Evolutionary conservation across 2,329 filamentous ascomycete genomes (phyloP).

Genomic region (Geosmithia morbida): DNA sequence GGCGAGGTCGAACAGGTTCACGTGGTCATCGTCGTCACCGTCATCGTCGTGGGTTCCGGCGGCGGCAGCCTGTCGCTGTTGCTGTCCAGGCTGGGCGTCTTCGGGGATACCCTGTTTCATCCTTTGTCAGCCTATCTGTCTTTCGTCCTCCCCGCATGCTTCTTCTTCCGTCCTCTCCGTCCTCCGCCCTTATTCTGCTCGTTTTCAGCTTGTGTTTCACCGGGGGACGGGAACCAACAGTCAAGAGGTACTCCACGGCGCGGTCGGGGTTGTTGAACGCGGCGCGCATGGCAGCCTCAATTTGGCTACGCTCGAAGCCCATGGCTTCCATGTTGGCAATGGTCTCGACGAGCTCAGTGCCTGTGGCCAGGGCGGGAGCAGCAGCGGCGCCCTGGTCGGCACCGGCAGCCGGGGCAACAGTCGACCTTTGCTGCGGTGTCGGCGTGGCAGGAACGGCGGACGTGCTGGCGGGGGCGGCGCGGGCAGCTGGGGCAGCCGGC

Average conservation of each 20-base stretch:
- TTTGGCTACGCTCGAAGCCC: constrained; percentile 81
- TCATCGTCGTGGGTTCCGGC: constrained; percentile 22
- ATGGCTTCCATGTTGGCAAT: constrained; percentile 93
- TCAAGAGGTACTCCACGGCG: constrained; percentile 91
- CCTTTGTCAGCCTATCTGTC: background rate
- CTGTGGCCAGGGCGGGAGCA: constrained; percentile 55
- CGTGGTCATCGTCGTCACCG: constrained; percentile 46
- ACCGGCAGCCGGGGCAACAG: constrained; percentile 22
- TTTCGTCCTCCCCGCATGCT: constrained; percentile 4
- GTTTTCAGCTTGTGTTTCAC: background rate
- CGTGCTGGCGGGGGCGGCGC: constrained; percentile 22
- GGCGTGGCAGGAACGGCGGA: constrained; percentile 34
- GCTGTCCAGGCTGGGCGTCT: constrained; percentile 58
- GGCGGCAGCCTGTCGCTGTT: constrained; percentile 27
- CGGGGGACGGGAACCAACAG: constrained; percentile 33
- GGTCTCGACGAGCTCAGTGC: constrained; percentile 65
- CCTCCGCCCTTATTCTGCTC: background rate
- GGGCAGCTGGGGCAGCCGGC: constrained; percentile 47
- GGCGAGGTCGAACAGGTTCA: constrained; percentile 89
- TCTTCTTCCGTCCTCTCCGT: background rate
- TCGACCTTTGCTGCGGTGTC: constrained; percentile 30
- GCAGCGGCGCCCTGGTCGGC: constrained; percentile 26
- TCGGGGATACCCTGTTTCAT: constrained; percentile 71
- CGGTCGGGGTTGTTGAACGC: constrained; percentile 96
- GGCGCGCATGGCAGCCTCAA: constrained; percentile 87